phyloP scores from a whole-genome alignment of 192 early-diverging fungal species.

The Backusella liffmaniae region DNA sequence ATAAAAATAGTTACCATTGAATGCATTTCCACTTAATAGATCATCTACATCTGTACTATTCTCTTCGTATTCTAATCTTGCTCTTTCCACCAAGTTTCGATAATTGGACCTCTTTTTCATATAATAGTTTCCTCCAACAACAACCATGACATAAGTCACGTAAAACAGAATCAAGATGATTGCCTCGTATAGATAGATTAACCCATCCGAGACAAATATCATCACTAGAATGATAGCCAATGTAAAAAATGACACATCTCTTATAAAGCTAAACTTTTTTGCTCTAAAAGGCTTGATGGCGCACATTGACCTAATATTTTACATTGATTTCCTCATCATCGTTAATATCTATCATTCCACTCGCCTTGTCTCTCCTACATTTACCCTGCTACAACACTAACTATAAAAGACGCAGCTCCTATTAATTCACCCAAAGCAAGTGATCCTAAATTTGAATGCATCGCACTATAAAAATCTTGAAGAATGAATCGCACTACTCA shows the following conservation, averaged over 20 bases:
- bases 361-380: not conserved
- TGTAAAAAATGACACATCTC: slow-evolving; percentile 81
- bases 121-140: slow-evolving; percentile 57
- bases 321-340: not conserved
- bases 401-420: slow-evolving; percentile 63
- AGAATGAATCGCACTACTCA: not conserved
- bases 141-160: slow-evolving; percentile 56
- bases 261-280: slow-evolving; percentile 64
- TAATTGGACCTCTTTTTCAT: slow-evolving; percentile 40
- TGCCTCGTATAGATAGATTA: slow-evolving; percentile 57
- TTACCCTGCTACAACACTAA: slow-evolving; percentile 41
- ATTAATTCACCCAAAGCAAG: slow-evolving; percentile 92
- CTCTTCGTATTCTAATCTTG: slow-evolving; percentile 46
- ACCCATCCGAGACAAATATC: slow-evolving; percentile 50
- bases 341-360: not conserved
- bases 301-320: slow-evolving; percentile 60
- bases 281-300: slow-evolving; percentile 78
- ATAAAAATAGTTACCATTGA: not conserved
- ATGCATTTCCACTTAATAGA: slow-evolving; percentile 27
- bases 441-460: slow-evolving; percentile 66
- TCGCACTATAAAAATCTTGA: slow-evolving; percentile 43
- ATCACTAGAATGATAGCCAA: slow-evolving; percentile 55
- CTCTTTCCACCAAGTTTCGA: slow-evolving; percentile 42
- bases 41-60: slow-evolving; percentile 32
- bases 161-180: slow-evolving; percentile 58